Evolutionary conservation across 116 monocot species (phyloP).

Genomic region (Iris pallida): DNA sequence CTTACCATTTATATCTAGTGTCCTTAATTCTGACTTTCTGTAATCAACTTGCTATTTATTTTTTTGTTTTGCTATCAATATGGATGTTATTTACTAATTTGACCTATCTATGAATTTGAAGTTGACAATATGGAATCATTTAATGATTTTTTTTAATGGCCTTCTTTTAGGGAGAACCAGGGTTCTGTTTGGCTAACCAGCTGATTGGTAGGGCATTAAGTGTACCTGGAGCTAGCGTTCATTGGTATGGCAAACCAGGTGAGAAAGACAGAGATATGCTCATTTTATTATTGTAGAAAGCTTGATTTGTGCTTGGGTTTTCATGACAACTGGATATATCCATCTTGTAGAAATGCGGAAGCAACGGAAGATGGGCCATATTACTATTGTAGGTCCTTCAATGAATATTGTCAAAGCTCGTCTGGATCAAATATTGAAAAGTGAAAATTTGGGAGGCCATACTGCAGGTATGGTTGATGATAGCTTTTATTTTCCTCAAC

Average conservation of each 20-base stretch:
- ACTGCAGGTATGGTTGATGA: conserved; percentile 13
- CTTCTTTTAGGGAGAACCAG: conserved; percentile 66
- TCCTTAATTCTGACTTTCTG: not conserved
- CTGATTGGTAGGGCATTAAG: conserved; percentile 69
- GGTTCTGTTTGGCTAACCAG: conserved; percentile 68
- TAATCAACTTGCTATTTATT: not conserved
- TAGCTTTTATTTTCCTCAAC: no score
- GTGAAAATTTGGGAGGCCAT: conserved; percentile 17
- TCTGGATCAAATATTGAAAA: conserved; percentile 48
- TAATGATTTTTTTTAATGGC: conserved; percentile 1
- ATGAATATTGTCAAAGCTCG: conserved; percentile 47
- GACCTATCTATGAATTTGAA: no score
- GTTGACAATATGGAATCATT: no score
- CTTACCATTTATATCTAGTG: not conserved
- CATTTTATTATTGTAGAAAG: not conserved
- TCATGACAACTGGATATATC: conserved; percentile 11
- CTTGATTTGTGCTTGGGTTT: conserved; percentile 1
- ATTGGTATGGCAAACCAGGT: conserved; percentile 99
- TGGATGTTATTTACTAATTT: not conserved
- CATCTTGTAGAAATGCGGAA: conserved; percentile 68
- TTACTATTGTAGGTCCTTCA: conserved; percentile 85
- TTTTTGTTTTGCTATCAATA: not conserved
- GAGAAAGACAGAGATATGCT: conserved; percentile 2
- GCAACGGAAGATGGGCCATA: conserved; percentile 88
- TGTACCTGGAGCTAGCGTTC: conserved; percentile 79